Evolutionary conservation across 108 stramenopile genomes (phyloP), one percentile per base, ranked within the genome.

Genomic region (Nitzschia sp.): DNA sequence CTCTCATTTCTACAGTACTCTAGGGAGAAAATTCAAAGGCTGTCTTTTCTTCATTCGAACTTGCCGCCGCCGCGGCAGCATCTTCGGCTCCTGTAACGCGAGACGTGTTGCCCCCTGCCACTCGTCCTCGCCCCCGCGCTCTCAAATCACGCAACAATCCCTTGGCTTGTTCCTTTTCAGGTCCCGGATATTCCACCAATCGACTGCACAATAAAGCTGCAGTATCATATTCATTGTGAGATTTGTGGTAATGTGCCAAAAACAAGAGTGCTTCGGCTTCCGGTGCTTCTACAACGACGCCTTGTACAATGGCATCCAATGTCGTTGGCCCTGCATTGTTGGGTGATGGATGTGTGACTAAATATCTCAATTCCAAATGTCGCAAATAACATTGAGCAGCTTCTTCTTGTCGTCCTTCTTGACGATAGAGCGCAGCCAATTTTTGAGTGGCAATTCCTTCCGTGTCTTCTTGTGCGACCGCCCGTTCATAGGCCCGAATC

Each of bases 141-240:
- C 96, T 82, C 35, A 98, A 85, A 62, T 96, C 98, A 56, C 95
- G 77, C n/a, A 97, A 70, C 59, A 97, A 60, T 2, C 91, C 88
- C 72, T 95, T 92, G 33, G 96, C 98, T 67, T 96, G 86, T 62
- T 96, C 95, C 59, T 94, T 95, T 75, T 97, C 98, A 25, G 96
- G 93, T 18, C 98, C 98, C 6, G 94, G 84, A 79, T 93, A 97
- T 59, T 96, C 95, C 36, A 97, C 81, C 62, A 98, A 79, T 45
- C 95, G 77, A 45, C 83, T 82, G 68, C 91, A 91, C 32, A 89
- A 85, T 30, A 88, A 42, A 24, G 90, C 87, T 1, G 98, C 95
- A 33, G 75, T 83, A 51, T 89, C 86, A 49, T 82, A 89, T 64
- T 96, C 90, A 13, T 81, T 75, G 49, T 84, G 82, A 36, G 90